phyloP scores from a whole-genome alignment of 1,284 basidiomycete species.

The Ustilago sp. region DNA sequence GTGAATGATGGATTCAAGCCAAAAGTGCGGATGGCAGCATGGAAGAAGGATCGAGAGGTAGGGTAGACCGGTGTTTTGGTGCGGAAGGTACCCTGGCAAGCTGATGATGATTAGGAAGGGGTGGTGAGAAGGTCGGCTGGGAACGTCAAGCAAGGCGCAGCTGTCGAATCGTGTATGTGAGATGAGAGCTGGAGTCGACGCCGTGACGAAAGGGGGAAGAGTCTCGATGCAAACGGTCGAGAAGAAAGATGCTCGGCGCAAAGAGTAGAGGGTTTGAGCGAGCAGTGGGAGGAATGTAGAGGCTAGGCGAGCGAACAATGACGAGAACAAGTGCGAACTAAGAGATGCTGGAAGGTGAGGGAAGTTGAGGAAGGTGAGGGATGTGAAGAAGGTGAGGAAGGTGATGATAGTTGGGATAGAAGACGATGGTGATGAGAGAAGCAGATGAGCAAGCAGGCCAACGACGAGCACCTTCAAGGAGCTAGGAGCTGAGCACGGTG shows the following conservation, averaged over 20 bases:
- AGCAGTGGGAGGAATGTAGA: background rate
- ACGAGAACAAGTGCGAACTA: background rate
- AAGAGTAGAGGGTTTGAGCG: slow-evolving; percentile 13
- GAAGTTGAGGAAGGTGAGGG: background rate
- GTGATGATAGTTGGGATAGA: background rate
- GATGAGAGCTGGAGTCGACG: background rate
- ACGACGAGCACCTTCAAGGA: slow-evolving; percentile 24
- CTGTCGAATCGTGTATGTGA: slow-evolving; percentile 9
- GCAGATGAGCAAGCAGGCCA: background rate
- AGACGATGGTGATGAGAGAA: slow-evolving; percentile 1
- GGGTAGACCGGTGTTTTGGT: background rate
- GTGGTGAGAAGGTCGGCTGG: background rate
- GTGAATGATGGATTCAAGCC: slow-evolving; percentile 16
- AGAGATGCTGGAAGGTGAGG: background rate
- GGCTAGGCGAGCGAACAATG: background rate
- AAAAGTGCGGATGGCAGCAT: slow-evolving; percentile 18
- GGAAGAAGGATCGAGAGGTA: background rate
- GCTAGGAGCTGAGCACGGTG: background rate
- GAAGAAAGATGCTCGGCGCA: background rate
- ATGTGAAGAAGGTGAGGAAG: background rate
- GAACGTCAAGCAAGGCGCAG: background rate
- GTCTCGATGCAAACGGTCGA: slow-evolving; percentile 33
- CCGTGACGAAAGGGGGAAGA: background rate
- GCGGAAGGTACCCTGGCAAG: background rate
- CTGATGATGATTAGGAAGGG: background rate